These are phyloP conservation scores for Alternaria gansuensis DNA, from an alignment of 2,329 filamentous ascomycete species.

Conservation along the genomic window DNA sequence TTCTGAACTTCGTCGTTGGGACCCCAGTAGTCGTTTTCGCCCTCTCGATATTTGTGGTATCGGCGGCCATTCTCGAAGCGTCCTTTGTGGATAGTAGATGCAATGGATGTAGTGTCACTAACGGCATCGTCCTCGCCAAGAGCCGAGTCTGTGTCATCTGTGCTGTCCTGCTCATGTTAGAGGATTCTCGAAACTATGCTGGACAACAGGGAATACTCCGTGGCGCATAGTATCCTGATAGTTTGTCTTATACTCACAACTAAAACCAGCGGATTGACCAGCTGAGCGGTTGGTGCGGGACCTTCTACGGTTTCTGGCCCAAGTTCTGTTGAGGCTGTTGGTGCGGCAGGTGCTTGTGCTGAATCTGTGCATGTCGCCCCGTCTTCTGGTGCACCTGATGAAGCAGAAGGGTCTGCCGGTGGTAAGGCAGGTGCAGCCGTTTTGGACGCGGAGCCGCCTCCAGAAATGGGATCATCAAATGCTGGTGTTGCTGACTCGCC, in stretches of 20 bases:
- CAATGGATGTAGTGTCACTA: constrained; percentile 45
- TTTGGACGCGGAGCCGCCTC: background rate
- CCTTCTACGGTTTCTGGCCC: constrained; percentile 14
- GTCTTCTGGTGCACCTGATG: background rate
- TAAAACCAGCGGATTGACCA: constrained; percentile 22
- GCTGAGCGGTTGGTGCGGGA: constrained; percentile 19
- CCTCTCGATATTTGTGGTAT: constrained; percentile 46
- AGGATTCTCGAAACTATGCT: background rate
- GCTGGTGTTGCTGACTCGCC: constrained; percentile 1
- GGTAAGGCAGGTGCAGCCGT: background rate
- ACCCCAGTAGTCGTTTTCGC: constrained; percentile 45
- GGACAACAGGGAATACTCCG: background rate
- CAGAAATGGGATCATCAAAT: background rate
- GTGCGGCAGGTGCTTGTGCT: background rate
- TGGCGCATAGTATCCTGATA: background rate
- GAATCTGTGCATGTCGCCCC: background rate
- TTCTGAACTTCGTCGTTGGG: constrained; percentile 45
- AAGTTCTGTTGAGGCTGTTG: background rate
- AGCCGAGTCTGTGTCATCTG: constrained; percentile 34
- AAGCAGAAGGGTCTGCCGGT: background rate
- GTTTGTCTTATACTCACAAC: constrained; percentile 14
- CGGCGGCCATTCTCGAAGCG: constrained; percentile 47
- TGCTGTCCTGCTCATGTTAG: constrained; percentile 15
- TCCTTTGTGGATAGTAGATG: constrained; percentile 42
- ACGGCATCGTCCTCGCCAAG: constrained; percentile 19